These are phyloP conservation scores for Scedosporium minutisporum DNA, from an alignment of 2,329 filamentous ascomycete genomes.

Conservation along the genomic window DNA sequence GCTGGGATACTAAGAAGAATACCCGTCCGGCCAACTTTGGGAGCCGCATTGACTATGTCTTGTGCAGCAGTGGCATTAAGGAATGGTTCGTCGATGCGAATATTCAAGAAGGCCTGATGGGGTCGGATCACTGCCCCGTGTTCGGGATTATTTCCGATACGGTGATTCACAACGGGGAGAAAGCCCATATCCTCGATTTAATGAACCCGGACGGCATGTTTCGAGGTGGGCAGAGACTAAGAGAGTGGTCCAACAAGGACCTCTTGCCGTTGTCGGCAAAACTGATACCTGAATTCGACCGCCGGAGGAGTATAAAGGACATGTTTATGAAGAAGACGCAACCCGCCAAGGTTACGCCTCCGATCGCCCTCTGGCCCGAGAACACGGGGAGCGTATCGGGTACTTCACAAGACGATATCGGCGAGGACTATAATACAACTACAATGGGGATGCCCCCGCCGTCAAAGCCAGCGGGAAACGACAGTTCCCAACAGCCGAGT, in stretches of 20 bases:
- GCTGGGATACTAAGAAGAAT: slow-evolving; percentile 92
- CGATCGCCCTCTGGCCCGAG: background rate
- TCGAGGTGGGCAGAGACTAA: slow-evolving; percentile 50
- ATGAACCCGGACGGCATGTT: slow-evolving; percentile 73
- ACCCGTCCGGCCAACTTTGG: slow-evolving; percentile 93
- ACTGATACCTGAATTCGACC: slow-evolving; percentile 79
- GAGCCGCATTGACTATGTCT: slow-evolving; percentile 84
- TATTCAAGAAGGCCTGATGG: slow-evolving; percentile 89
- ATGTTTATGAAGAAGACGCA: slow-evolving; percentile 65
- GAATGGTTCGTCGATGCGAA: slow-evolving; percentile 71
- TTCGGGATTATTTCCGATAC: slow-evolving; percentile 63
- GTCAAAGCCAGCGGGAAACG: background rate
- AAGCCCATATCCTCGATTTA: slow-evolving; percentile 55
- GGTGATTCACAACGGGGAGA: slow-evolving; percentile 28
- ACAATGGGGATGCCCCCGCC: background rate
- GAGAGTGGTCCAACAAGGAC: slow-evolving; percentile 58
- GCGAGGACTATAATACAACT: background rate
- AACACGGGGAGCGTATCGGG: background rate
- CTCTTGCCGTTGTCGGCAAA: slow-evolving; percentile 68
- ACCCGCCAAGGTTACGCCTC: slow-evolving; percentile 18
- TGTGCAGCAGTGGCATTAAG: slow-evolving; percentile 71
- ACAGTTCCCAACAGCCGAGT: background rate
- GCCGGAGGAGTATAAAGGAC: slow-evolving; percentile 75
- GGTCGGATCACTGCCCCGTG: slow-evolving; percentile 94
- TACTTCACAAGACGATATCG: background rate